Evolutionary conservation across 2,329 filamentous ascomycete genomes (phyloP), one percentile per base, ranked within the genome.

Genomic region (Fusarium ramigenum): DNA sequence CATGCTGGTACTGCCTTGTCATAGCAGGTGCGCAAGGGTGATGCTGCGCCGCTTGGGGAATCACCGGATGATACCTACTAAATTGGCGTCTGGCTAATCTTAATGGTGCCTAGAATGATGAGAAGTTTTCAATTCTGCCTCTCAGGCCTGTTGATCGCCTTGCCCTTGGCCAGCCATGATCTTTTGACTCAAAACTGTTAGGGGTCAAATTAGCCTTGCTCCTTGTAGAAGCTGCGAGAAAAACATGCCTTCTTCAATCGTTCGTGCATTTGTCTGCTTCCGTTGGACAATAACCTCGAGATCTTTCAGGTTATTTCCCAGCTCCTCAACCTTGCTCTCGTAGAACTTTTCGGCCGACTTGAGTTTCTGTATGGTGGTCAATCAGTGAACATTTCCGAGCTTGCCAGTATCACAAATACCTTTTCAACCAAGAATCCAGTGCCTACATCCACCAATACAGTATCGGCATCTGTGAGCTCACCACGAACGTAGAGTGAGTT

Each of bases 371-470:
- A 59, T 7, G 23, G 23, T 28, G n/a, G 46, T 67, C 59, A 58
- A 58, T 70, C 21, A 43, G 59, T 75, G 56, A 79, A 63, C 39
- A 32, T 16, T 19, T 36, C 34, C 8, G 15, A 50, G 7, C 32
- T 23, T 28, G 57, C 10, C 25, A 19, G 16, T 30, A 9, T 19
- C 16, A 34, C 73, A 19, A 50, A 30, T 60, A 93, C 92, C 90
- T 99, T 99, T 84, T 98, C 95, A 60, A 98, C 92, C 79, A 95
- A 95, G 81, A 97, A 98, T 1, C 96, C 96, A 2, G 96, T 98
- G 25, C 96, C 96, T 25, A 98, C 91, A 82, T 98, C 96, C 44
- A 98, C 94, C 66, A 98, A 87, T 11, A 97, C 94, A 69, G 91
- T 91, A 64, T 93, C 89, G 4, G 92, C 88, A 81, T 92, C 90